Evolutionary conservation across 371 early-diverging fungal species (phyloP), one percentile per base, ranked within the genome.

Genomic region (Encephalitozoon cuniculi): DNA sequence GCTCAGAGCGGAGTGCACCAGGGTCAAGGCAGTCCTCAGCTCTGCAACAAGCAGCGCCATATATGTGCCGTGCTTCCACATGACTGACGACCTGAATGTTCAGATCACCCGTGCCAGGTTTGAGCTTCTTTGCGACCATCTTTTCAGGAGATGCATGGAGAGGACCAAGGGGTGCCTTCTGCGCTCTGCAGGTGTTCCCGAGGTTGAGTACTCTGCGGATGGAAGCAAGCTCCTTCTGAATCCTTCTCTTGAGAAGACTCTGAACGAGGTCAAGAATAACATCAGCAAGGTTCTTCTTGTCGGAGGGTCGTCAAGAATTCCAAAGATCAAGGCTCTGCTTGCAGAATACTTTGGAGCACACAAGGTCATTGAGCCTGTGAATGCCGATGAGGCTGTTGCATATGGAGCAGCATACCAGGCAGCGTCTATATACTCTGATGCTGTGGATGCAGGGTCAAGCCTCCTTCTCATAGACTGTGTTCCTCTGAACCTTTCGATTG

Each of bases 11-110:
- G 85, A 66, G 64, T 73, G 32, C 21, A 76, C 32, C 71, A 81
- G 64, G 75, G 76, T 68, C 8, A 81, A 83, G 65, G 52, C 75
- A 39, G 12, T 70, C 5, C 88, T 94, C 30, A 93, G 93, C 63
- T 91, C 93, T 40, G 87, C 92, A 67, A 89, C 91, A 65, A 90
- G 90, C 82, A 90, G 93, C 83, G 88, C 90, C 80, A 90, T 94
- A 75, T 93, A 94, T 86, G 87, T 89, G 64, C 91, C 91, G 77
- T 90, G 91, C 39, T 87, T 88, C 82, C 70, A 78, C 66, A 86
- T 86, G 30, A 79, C 87, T 43, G 64, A 89, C 76, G 93, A 94
- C 78, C 90, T 92, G 30, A 54, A 53, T 49, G 54, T 70, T 67
- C 49, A 70, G 43, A 52, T 83, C 15, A 79, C 75, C 26, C 41